phyloP scores from a whole-genome alignment of 2,329 filamentous ascomycete genomes.

The Cordyceps farinosa region DNA sequence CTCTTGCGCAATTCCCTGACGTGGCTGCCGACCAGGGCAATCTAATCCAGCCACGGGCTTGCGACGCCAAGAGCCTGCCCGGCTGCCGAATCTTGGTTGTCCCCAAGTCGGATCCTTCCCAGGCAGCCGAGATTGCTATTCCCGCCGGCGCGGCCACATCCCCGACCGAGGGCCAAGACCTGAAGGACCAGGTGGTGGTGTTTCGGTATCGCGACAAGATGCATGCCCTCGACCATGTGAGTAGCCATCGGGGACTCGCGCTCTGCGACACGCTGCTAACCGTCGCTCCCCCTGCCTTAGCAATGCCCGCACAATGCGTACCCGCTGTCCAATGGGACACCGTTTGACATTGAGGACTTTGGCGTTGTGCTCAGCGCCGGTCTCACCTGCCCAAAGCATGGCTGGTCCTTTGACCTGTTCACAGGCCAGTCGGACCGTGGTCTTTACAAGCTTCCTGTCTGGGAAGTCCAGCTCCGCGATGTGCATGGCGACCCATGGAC shows the following conservation, averaged over 20 bases:
- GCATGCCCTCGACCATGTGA: constrained; percentile 66
- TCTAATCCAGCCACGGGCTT: constrained; percentile 37
- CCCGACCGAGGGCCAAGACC: constrained; percentile 30
- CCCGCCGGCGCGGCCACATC: constrained; percentile 30
- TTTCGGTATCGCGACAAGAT: constrained; percentile 62
- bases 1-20: constrained; percentile 52
- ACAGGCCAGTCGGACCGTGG: constrained; percentile 60
- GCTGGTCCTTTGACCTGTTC: constrained; percentile 67
- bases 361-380: constrained; percentile 60
- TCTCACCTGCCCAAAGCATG: constrained; percentile 64
- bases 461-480: constrained; percentile 58
- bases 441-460: constrained; percentile 57
- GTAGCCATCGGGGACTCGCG: constrained; percentile 23
- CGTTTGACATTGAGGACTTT: constrained; percentile 72
- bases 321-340: constrained; percentile 58
- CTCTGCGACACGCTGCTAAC: constrained; percentile 9
- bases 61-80: constrained; percentile 38
- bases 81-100: constrained; percentile 59
- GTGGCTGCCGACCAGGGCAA: constrained; percentile 39
- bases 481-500: background rate
- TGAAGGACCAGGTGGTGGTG: constrained; percentile 61
- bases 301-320: constrained; percentile 66
- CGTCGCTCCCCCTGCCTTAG: constrained; percentile 32
- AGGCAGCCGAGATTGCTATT: constrained; percentile 35
- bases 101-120: constrained; percentile 37